phyloP scores from a whole-genome alignment of 441 rosid species.

The Codiaeum variegatum region DNA sequence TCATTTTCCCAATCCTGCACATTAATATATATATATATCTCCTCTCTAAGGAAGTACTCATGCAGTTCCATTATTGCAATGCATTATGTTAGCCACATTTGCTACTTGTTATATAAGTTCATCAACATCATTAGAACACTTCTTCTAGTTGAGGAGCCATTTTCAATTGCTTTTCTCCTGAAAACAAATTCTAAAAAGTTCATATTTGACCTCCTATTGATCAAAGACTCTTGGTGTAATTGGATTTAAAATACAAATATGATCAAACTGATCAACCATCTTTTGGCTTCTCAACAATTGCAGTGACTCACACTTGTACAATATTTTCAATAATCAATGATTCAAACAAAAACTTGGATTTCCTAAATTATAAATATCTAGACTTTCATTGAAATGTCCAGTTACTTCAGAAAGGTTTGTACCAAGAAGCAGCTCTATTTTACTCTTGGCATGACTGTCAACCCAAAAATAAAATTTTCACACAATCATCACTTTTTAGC shows the following conservation, averaged over 20 bases:
- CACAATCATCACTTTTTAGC: not conserved
- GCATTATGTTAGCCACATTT: not conserved
- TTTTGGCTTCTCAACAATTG: not conserved
- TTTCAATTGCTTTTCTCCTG: not conserved
- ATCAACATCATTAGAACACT: not conserved
- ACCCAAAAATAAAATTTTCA: not conserved
- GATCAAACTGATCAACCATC: not conserved
- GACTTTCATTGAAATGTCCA: no score
- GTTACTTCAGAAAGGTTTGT: not conserved
- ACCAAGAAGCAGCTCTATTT: not conserved
- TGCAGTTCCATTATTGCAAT: not conserved
- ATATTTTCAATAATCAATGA: not conserved
- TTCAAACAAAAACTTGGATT: not conserved
- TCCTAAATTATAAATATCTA: no score
- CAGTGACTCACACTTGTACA: not conserved
- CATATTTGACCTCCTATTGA: not conserved
- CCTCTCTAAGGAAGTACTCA: not conserved
- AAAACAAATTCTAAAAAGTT: not conserved
- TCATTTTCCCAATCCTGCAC: not conserved
- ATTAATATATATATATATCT: no score
- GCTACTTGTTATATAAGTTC: not conserved
- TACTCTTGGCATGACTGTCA: not conserved
- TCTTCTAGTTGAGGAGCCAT: not conserved
- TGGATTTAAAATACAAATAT: not conserved
- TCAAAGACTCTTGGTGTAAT: not conserved